Conservation (phyloP, 495 filamentous ascomycete genomes). For the Xylaria sp. region DNA sequence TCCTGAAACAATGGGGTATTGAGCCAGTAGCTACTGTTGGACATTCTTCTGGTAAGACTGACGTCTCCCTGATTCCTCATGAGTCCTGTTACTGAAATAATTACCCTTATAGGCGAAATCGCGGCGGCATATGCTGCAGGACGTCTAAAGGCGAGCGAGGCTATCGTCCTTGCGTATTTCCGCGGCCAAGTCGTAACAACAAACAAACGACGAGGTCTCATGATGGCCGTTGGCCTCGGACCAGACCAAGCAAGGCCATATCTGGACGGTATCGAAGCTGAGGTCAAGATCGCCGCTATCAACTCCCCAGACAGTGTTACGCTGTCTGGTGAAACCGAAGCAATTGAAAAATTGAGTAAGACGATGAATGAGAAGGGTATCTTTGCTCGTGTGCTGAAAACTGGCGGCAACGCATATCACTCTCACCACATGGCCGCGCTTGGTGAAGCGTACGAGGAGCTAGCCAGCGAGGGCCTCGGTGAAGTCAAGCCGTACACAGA, state of each 20-base stretch:
- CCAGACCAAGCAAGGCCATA: constrained; percentile 29
- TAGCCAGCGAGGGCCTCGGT: neutral
- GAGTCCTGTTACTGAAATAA: neutral
- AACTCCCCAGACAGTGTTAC: constrained; percentile 47
- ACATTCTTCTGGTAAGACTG: constrained; percentile 35
- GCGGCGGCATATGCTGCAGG: constrained; percentile 46
- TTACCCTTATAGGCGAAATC: constrained; percentile 37
- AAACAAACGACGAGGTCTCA: neutral
- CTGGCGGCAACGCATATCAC: constrained; percentile 61
- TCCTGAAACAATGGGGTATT: constrained; percentile 54
- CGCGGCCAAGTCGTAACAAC: constrained; percentile 35
- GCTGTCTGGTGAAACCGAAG: constrained; percentile 40
- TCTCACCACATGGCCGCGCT: constrained; percentile 63
- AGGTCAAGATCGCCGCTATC: constrained; percentile 42
- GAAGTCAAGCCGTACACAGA: neutral
- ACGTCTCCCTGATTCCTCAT: neutral
- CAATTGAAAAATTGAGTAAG: constrained; percentile 47
- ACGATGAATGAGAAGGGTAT: constrained; percentile 56
- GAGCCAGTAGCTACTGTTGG: constrained; percentile 42
- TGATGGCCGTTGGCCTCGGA: neutral
- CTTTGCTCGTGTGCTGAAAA: constrained; percentile 48
- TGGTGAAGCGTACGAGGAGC: constrained; percentile 43
- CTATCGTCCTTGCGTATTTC: constrained; percentile 38
- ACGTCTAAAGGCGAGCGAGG: constrained; percentile 22
- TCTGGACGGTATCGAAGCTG: neutral